Conservation (phyloP, 176 grass and related monocot species). For the Secale cereale region DNA sequence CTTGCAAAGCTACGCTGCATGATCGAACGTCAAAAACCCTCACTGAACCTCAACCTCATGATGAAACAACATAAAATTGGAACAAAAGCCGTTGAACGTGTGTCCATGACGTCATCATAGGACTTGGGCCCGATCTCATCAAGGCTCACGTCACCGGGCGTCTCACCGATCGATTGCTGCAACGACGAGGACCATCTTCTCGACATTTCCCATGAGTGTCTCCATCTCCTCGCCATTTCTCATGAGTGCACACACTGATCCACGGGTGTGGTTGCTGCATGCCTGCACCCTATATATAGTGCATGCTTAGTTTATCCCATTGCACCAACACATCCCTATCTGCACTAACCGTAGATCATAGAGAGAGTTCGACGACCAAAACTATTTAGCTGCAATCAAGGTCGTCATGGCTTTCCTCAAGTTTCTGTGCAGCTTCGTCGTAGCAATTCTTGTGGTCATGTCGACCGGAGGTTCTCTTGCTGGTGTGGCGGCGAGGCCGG, state of each 20-base stretch:
- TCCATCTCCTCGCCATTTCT: no score
- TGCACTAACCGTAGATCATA: neutral
- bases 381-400: neutral
- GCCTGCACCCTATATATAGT: no score
- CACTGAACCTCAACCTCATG: neutral
- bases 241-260: no score
- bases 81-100: neutral
- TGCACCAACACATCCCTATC: neutral
- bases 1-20: no score
- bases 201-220: neutral
- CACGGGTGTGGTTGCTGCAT: no score
- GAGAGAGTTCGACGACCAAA: neutral
- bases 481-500: slow-evolving; percentile 1
- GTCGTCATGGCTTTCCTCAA: neutral
- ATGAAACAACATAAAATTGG: neutral
- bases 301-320: no score
- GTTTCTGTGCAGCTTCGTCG: neutral
- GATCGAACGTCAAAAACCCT: no score
- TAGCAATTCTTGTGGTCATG: neutral
- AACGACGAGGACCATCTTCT: neutral
- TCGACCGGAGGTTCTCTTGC: neutral
- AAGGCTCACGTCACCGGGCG: neutral
- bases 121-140: neutral
- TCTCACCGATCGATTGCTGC: no score
- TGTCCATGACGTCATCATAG: neutral